Evolutionary conservation across 2,329 filamentous ascomycete species (phyloP), one percentile per base, ranked within the genome.

Genomic region (Diaporthe aspalathi): DNA sequence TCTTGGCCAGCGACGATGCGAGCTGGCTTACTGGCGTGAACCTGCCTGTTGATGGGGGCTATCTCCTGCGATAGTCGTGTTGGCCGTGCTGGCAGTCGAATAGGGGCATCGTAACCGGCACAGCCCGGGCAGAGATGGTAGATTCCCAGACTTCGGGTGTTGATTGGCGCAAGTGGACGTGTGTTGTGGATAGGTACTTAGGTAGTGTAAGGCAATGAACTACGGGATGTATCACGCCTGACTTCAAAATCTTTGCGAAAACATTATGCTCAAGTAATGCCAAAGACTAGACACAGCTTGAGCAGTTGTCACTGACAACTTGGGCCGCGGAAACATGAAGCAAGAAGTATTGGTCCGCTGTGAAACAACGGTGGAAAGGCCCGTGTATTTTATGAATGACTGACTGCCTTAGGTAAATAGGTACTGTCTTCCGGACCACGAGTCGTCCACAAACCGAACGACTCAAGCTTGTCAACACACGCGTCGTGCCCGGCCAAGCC

Each of bases 1-100:
- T 71, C 40, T 45, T 71, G 32, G 69, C 69, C 9, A 68, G 69
- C 20, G 63, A 71, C 6, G 63, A 71, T 68, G 69, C 69, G 45
- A 49, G 69, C 22, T 71, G 69, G 69, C 22, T 71, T 3, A 71
- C 69, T 2, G 69, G 69, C 24, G 60, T 63, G 20, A 63, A 63
- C 3, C n/a, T 63, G 43, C 60, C 60, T 16, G 60, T 63, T 5
- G 60, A 63, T 24, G 60, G 60, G 2, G 60, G 60, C 14, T 63
- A 49, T 24, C 14, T 63, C 12, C 17, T 63, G 40, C 60, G 45
- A 3, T 63, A 63, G 20, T 17, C 24, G 8, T 35, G 45, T 5
- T 4, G 20, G 20, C n/a, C 17, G 53, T 9, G n/a, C 11, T 1
- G 17, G n/a, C 20, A 38, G 16, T 38, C 32, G n/a, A 35, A 24